phyloP scores from a whole-genome alignment of 768 basidiomycete species.

The Termitomyces bulborhizus region DNA sequence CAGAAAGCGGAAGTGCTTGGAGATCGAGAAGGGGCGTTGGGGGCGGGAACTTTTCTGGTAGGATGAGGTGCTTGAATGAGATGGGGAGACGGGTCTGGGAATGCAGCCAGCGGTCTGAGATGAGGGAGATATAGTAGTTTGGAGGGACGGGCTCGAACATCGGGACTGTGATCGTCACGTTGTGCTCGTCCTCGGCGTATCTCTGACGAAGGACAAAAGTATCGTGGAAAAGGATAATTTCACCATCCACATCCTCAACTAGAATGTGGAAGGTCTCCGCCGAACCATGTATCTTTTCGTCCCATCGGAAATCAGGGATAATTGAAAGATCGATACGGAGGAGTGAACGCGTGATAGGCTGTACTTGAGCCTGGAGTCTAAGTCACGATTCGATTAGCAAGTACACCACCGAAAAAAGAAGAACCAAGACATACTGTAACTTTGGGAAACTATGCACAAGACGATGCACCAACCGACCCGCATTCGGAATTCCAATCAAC shows the following conservation, averaged over 20 bases:
- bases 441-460: slow-evolving; percentile 97
- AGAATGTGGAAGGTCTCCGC: slow-evolving; percentile 91
- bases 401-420: too few relatives aligned
- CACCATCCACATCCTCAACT: slow-evolving; percentile 97
- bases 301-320: slow-evolving; percentile 98
- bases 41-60: slow-evolving; percentile 93
- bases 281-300: slow-evolving; percentile 84
- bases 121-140: slow-evolving; percentile 94
- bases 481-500: slow-evolving; percentile 89
- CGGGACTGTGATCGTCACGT: slow-evolving; percentile 88
- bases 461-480: slow-evolving; percentile 85
- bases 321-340: slow-evolving; percentile 92
- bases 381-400: neutral
- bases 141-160: slow-evolving; percentile 98
- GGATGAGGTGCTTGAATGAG: slow-evolving; percentile 96
- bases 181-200: slow-evolving; percentile 92
- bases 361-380: slow-evolving; percentile 90
- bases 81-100: slow-evolving; percentile 92
- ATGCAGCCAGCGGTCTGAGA: slow-evolving; percentile 95
- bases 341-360: slow-evolving; percentile 91
- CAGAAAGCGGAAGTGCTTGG: slow-evolving; percentile 83
- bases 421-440: slow-evolving; percentile 53
- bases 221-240: slow-evolving; percentile 93
- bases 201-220: slow-evolving; percentile 87
- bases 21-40: slow-evolving; percentile 92